phyloP scores from a whole-genome alignment of 176 grass and related monocot species.

The Secale cereale region DNA sequence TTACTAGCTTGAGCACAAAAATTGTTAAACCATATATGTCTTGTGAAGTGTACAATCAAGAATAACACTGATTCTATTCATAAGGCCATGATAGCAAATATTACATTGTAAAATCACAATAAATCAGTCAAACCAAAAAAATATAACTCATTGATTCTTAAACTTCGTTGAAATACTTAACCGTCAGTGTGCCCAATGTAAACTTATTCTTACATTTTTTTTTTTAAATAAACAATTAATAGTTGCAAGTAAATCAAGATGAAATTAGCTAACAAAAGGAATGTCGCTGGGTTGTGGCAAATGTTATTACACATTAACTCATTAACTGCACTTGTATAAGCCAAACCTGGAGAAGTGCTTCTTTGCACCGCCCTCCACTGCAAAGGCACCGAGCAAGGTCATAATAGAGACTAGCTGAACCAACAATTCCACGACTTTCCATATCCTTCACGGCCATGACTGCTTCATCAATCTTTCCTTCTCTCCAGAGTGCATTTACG shows the following conservation, averaged over 20 bases:
- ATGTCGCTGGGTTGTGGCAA: not conserved
- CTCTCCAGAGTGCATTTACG: conserved; percentile 90
- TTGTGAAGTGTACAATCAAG: not conserved
- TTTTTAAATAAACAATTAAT: not conserved
- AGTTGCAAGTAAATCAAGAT: conserved; percentile 1
- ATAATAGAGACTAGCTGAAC: conserved; percentile 95
- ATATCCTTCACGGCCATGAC: conserved; percentile 82
- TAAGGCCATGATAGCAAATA: not conserved
- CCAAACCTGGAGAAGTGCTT: conserved; percentile 86
- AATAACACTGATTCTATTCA: not conserved
- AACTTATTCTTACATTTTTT: not conserved
- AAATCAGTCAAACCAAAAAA: not conserved
- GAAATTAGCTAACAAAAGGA: conserved; percentile 1
- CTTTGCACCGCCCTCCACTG: conserved; percentile 78
- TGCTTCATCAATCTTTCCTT: conserved; percentile 88
- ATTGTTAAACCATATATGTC: not conserved
- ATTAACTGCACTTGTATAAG: conserved; percentile 18
- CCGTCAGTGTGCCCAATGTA: not conserved
- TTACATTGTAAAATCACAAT: not conserved
- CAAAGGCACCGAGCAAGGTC: conserved; percentile 94
- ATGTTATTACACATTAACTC: conserved; percentile 13
- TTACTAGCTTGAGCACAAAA: not conserved
- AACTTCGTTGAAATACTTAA: conserved; percentile 24
- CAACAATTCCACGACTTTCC: conserved; percentile 89
- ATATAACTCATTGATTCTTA: not conserved